Evolutionary conservation across 1,139 yeast species (phyloP), one percentile per base, ranked within the genome.

Genomic region (Casaregolazyma lundiana): DNA sequence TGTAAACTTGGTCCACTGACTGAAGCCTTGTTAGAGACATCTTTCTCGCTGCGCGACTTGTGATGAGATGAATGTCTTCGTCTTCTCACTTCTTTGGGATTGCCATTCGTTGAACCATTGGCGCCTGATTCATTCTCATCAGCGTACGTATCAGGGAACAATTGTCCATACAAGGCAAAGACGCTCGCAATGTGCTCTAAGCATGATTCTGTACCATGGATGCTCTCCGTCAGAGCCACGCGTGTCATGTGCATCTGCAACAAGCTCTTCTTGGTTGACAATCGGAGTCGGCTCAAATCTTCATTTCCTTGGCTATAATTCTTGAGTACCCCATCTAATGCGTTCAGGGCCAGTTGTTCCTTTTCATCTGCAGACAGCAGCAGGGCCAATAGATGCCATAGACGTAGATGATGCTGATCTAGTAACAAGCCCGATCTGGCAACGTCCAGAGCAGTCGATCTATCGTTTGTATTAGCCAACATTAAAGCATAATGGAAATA

Each of bases 241-340:
- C 84, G 89, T 0, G 96, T 83, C 64, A 85, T 71, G 57, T 85
- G 85, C 59, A 88, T 70, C 60, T 86, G 88, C 24, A 88, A 62
- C 36, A 82, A 77, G 50, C 78, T 79, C 56, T 74, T 70, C 57
- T 78, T 81, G 47, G 73, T 71, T 38, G 65, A 64, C 4, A 5
- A 40, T 13, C 35, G 41, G 26, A 19, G 19, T 18, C 11, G 13
- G 30, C 40, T 37, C n/a, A 72, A 38, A 21, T 3, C 52, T 45
- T 44, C 15, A 53, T 52, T n/a, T 8, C 29, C 37, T 13, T 17
- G 18, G 2, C 18, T 36, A 19, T 35, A 24, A 19, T 46, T 44
- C 29, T 51, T 38, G 37, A 45, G 18, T 8, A 34, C 38, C 17
- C 38, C 35, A 26, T 22, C 49, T 2, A 75, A 65, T 21, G 77